Base-by-base conservation (phyloP, 164 flowering plant genomes). In the Chloranthus sessilifolius region DNA sequence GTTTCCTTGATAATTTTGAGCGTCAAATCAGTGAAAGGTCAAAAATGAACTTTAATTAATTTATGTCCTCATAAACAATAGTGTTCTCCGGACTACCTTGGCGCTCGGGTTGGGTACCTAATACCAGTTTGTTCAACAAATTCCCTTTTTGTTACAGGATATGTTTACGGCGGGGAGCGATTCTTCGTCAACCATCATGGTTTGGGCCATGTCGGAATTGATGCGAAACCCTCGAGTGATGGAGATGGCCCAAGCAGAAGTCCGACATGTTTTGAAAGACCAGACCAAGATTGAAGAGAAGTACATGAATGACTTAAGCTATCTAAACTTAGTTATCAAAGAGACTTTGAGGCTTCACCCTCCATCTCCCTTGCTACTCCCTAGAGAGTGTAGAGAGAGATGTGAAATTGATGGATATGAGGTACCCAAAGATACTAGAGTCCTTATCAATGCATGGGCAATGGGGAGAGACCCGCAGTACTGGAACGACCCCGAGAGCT, bases 341-440 rank as follows among this genome's bases (percentile, higher is more conserved):
- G 80, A 72, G 55, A 43, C 60, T 15, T 11, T 73, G 12, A 67
- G 78, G 49, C 56, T 70, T 3, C 73, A 70, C 53, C 78, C 72
- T 31, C 67, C 67, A 1, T 65, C 39, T 3, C 74, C 78, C 2
- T 21, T 67, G n/a, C 51, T 47, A 2, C 51, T 47, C 17, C 51
- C 51, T 16, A 50, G 66, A 35, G 40, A 55, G 19, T 49, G 56
- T 44, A 11, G 52, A 21, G 60, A 62, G 27, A 55, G 33, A 7
- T 55, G 60, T 29, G 31, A 40, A 23, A 54, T 61, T 11, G 22
- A 49, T 35, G 50, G 58, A 26, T 60, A 46, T 28, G 58, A 22
- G 23, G 25, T 45, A 34, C 50, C 59, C 8, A 11, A 7, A n/a
- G 26, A 36, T 25, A 55, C 34, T 7, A 34, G 45, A 44, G 59